A percentile compares a stretch with the other conserved stretches of the same genome.
phyloP scores from a whole-genome alignment of 2,329 filamentous ascomycete species.

The Paraphaeosphaeria sporulosa region DNA sequence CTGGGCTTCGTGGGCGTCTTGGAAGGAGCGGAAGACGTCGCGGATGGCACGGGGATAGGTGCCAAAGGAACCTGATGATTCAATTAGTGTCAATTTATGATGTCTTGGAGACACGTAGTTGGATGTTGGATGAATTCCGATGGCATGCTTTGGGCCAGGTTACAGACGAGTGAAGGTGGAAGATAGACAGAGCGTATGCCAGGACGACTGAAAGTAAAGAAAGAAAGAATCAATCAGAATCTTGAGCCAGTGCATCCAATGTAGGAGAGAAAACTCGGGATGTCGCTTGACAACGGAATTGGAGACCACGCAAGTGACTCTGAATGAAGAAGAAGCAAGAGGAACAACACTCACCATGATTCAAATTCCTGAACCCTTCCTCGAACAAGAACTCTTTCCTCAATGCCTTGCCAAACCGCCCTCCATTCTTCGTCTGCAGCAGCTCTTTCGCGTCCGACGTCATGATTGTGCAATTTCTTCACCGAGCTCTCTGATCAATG shows the following conservation, averaged over 20 bases:
- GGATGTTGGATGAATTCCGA: neutral
- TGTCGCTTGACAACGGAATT: too few relatives aligned
- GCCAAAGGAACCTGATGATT: constrained; percentile 73
- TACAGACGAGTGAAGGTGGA: too few relatives aligned
- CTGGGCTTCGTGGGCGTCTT: constrained; percentile 69
- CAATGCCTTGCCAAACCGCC: constrained; percentile 60
- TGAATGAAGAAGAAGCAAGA: too few relatives aligned
- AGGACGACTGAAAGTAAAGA: too few relatives aligned
- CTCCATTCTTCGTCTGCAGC: constrained; percentile 28
- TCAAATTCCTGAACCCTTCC: constrained; percentile 73
- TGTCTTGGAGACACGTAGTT: neutral
- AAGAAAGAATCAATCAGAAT: too few relatives aligned
- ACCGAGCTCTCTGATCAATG: neutral
- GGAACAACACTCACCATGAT: constrained; percentile 69
- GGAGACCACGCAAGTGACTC: too few relatives aligned
- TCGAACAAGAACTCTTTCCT: constrained; percentile 73
- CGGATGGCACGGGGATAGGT: constrained; percentile 72
- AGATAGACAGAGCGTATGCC: too few relatives aligned
- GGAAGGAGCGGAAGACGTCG: constrained; percentile 67
- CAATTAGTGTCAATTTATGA: neutral
- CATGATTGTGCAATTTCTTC: constrained; percentile 21
- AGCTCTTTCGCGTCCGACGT: constrained; percentile 20
- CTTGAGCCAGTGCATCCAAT: too few relatives aligned
- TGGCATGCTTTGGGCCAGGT: neutral
- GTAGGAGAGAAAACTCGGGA: too few relatives aligned